Base-by-base conservation (phyloP, 2,329 filamentous ascomycete species). In the Botrytis medusae region DNA sequence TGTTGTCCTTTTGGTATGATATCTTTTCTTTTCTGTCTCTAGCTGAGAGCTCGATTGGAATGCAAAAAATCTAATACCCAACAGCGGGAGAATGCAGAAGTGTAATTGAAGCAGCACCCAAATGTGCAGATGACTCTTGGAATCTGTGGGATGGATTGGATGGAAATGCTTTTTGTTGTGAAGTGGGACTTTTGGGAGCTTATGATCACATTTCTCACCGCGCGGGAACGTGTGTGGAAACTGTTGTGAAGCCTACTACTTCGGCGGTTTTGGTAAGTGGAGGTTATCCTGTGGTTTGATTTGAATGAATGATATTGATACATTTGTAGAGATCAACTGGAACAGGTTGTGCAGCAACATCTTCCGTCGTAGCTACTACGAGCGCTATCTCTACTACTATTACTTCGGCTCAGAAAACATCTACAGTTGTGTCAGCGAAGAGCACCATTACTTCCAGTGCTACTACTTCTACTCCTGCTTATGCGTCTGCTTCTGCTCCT, bases 151-250 rank as follows among this genome's bases (percentile, higher is more conserved):
- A 40, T 44, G 74, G 74, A n/a, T 62, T 72, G 14, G 64, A 73
- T 65, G 74, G 73, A 25, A 75, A 75, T 69, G 73, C 51, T 12
- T 75, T 75, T 42, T 75, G 74, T 60, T 75, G 74, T 48, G 48
- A 72, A 48, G 71, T 59, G 48, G 74, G 74, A 25, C 34, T 75
- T 25, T 37, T 74, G 12, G 74, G 74, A 3, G 70, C 72, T 29
- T 71, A 72, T 61, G 62, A 75, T 64, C 61, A 67, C 44, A 54
- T 40, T 32, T 61, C 69, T 67, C 48, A 57, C 32, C 65, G 74
- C 34, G 74, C 74, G 29, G 74, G 74, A 63, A 74, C 62, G 46
- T 75, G 74, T 69, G 74, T 74, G 29, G 48, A 70, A 14, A 61
- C 64, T 51, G 71, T 44, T 20, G 70, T 57, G 34, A 44, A 57